Evolutionary conservation across 805 yeast species (phyloP).

Genomic region (Crinitomyces ghanaensis): DNA sequence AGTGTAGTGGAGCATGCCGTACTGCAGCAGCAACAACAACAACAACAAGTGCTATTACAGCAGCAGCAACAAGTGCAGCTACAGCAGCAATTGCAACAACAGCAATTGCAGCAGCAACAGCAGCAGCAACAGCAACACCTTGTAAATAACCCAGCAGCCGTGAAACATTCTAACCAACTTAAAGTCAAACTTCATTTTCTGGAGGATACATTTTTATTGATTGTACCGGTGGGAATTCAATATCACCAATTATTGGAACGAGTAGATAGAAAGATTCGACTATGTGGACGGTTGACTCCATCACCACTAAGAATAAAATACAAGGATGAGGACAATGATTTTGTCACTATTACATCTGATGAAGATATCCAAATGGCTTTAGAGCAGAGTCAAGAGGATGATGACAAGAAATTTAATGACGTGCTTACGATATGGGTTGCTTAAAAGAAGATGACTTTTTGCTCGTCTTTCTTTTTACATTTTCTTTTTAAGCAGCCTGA

Average conservation of each 20-base stretch:
- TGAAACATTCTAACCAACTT: slow-evolving; percentile 20
- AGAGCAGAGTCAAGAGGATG: slow-evolving; percentile 29
- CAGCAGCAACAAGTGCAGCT: slow-evolving; percentile 1
- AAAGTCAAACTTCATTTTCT: slow-evolving; percentile 26
- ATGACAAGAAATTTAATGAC: slow-evolving; percentile 6
- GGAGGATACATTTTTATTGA: slow-evolving; percentile 44
- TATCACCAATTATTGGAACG: slow-evolving; percentile 44
- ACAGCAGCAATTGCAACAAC: slow-evolving; percentile 3
- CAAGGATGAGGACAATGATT: slow-evolving; percentile 93
- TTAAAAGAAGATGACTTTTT: too few species aligned
- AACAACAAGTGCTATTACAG: background rate
- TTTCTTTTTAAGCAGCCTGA: too few species aligned
- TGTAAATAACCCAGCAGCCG: slow-evolving; percentile 3
- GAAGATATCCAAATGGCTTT: slow-evolving; percentile 85
- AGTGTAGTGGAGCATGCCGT: slow-evolving; percentile 1
- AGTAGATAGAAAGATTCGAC: slow-evolving; percentile 45
- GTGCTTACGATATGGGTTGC: slow-evolving; percentile 16
- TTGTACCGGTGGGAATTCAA: slow-evolving; percentile 43
- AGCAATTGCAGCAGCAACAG: too few species aligned
- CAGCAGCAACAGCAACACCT: background rate
- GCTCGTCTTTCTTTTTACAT: too few species aligned
- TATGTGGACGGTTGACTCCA: slow-evolving; percentile 37
- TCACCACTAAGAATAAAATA: slow-evolving; percentile 51
- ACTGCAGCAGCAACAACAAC: slow-evolving; percentile 3
- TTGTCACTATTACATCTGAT: slow-evolving; percentile 68